Evolutionary conservation across 306 rosid species (phyloP), one percentile per base, ranked within the genome.

Genomic region (Begonia peltatifolia): DNA sequence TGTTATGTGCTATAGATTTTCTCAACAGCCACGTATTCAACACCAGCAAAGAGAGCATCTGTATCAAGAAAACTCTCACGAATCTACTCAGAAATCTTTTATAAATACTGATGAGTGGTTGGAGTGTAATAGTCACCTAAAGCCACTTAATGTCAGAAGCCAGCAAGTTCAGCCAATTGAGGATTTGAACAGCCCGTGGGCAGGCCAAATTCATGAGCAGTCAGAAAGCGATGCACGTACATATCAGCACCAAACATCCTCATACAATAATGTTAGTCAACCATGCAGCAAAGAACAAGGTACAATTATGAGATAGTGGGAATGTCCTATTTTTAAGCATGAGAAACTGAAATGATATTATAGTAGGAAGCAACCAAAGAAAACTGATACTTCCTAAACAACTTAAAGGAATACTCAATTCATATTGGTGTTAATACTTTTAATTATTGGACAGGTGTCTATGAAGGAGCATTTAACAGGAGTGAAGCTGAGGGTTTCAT

Each of bases 1-100:
- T 53, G 62, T 68, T 42, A 60, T 60, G 59, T 63, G 53, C 58
- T 69, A 79, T 47, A 60, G 62, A 66, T 73, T 77, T 49, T 76
- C 83, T 7, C 38, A 30, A 30, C 38, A 30, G 38, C 38, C 8
- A 30, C 9, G 8, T 5, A 30, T 30, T 30, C 69, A 63, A 57
- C 65, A 62, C 57, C 54, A 56, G 68, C 82, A 62, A 47, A 69
- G 55, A 48, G 76, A 70, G n/a, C 63, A 64, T 25, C 20, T 53
- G 53, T 59, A 14, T 47, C 76, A 9, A 18, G 76, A 66, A 60
- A 68, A 63, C 62, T 68, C 78, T 47, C 75, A 65, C 46, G 71
- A 62, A 60, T 62, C 70, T 57, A 62, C 58, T 67, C 72, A 57
- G 60, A 73, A 55, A 23, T 62, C 72, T 52, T 62, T 73, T 52